A percentile compares a stretch with the other conserved stretches of the same genome.
Conservation (phyloP, 306 rosid genomes). For the Acacia crassicarpa region DNA sequence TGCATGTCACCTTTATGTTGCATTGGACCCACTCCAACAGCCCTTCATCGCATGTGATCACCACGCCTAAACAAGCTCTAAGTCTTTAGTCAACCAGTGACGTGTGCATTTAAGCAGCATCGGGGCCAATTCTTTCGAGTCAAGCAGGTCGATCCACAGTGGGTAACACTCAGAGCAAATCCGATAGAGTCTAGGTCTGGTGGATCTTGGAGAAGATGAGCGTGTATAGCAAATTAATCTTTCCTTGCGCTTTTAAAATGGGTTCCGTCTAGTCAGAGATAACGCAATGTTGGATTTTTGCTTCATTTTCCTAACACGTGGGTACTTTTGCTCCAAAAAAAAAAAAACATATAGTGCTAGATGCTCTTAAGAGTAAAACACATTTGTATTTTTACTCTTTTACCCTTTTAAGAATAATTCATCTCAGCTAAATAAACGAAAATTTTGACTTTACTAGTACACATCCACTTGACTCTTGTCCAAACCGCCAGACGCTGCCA, state of each 20-base stretch:
- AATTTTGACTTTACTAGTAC: too few relatives aligned
- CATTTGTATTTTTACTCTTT: background rate
- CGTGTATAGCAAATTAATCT: background rate
- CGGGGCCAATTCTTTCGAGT: conserved; percentile 50
- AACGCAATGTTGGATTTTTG: too few relatives aligned
- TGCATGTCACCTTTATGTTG: conserved; percentile 59
- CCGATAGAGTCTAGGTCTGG: conserved; percentile 41
- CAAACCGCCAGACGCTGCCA: background rate
- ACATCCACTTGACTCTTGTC: background rate
- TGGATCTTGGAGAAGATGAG: conserved; percentile 57
- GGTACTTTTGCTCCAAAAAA: too few relatives aligned
- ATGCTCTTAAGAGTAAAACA: too few relatives aligned
- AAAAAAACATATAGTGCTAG: too few relatives aligned
- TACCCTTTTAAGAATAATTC: too few relatives aligned
- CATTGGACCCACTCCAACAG: conserved; percentile 42
- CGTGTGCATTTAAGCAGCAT: conserved; percentile 40
- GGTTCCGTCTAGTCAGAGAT: too few relatives aligned
- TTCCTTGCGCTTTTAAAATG: too few relatives aligned
- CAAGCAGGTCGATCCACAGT: conserved; percentile 60
- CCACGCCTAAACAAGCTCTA: conserved; percentile 51
- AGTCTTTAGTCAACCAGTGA: conserved; percentile 67
- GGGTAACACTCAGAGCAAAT: conserved; percentile 68
- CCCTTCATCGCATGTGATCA: conserved; percentile 30
- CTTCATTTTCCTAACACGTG: too few relatives aligned
- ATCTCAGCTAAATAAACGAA: too few relatives aligned